Percentiles rank a stretch among this genome's conserved stretches.
phyloP scores from a whole-genome alignment of 345 rosid species.

The Geranium rotundifolium region DNA sequence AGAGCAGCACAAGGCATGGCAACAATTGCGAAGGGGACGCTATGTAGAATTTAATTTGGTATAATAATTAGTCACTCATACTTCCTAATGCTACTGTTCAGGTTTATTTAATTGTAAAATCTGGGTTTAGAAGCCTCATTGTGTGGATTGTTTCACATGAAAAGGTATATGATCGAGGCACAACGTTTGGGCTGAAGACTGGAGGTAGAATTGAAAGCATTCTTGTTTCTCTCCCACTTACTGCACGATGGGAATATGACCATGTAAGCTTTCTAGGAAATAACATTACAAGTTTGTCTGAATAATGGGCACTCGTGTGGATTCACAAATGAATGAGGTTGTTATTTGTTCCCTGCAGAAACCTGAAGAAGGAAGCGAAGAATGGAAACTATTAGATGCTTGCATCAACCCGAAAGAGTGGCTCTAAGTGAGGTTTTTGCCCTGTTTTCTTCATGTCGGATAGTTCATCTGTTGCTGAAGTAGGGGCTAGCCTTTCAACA shows the following conservation, averaged over 20 bases:
- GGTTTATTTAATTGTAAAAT: too few relatives aligned
- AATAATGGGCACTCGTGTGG: neutral
- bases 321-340: neutral
- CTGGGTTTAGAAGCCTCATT: too few relatives aligned
- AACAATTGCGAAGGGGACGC: conserved; percentile 90
- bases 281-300: neutral
- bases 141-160: too few relatives aligned
- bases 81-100: too few relatives aligned
- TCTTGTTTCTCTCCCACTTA: conserved; percentile 85
- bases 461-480: too few relatives aligned
- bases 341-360: conserved; percentile 34
- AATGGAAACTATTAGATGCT: conserved; percentile 94
- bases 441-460: too few relatives aligned
- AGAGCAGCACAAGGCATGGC: conserved; percentile 88
- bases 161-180: conserved; percentile 93
- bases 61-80: conserved; percentile 1
- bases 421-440: conserved; percentile 23
- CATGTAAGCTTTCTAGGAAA: conserved; percentile 41
- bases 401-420: conserved; percentile 95
- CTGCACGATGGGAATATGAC: conserved; percentile 97
- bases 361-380: conserved; percentile 94
- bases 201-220: conserved; percentile 97
- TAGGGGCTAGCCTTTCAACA: too few relatives aligned
- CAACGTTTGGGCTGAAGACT: conserved; percentile 94
- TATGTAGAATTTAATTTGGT: conserved; percentile 98